Base-by-base conservation (phyloP, 805 yeast species). In the Starmerella geochares region DNA sequence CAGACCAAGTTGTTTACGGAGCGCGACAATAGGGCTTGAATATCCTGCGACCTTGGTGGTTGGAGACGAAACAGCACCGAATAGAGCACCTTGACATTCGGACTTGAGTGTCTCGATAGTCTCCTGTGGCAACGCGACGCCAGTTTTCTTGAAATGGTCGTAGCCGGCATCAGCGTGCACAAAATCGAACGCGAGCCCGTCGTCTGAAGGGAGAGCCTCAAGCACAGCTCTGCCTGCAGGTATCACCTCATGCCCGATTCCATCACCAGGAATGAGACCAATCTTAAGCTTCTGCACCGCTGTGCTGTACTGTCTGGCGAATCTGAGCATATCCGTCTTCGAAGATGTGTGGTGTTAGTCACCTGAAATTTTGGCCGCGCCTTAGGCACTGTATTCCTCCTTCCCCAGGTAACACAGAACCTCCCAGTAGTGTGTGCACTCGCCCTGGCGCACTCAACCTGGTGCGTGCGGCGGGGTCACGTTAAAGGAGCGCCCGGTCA, bases 21-120 rank as follows among this genome's bases (percentile, higher is more conserved):
- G 75, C n/a, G 97, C 97, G 49, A 92, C 98, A 67, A 92, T 90
- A 60, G 98, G 98, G 27, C 97, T 90, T 17, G 96, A 88, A 73
- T 92, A 92, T 47, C 98, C 98, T 42, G 77, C 92, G 41, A 92
- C 97, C 70, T 87, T 87, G 60, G 81, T 79, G 40, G 95, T 75
- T 58, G 98, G 98, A 17, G 96, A 87, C 43, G 69, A 86, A 49
- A 92, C 98, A 50, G 98, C 95, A 60, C 98, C 98, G 62, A 92
- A 92, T 49, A 92, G 74, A 17, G 97, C 98, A 72, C 96, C 97
- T 62, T 92, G 95, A 70, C 98, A 92, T 58, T 83, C 81, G 28
- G 74, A 71, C 63, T 81, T 75, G 66, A 92, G 79, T 10, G 78
- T 71, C 33, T 79, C 78, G 28, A 92, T 90, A 20, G 98, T 92